phyloP scores from a whole-genome alignment of 2,329 filamentous ascomycete genomes.

The Raffaelea ambrosiae region DNA sequence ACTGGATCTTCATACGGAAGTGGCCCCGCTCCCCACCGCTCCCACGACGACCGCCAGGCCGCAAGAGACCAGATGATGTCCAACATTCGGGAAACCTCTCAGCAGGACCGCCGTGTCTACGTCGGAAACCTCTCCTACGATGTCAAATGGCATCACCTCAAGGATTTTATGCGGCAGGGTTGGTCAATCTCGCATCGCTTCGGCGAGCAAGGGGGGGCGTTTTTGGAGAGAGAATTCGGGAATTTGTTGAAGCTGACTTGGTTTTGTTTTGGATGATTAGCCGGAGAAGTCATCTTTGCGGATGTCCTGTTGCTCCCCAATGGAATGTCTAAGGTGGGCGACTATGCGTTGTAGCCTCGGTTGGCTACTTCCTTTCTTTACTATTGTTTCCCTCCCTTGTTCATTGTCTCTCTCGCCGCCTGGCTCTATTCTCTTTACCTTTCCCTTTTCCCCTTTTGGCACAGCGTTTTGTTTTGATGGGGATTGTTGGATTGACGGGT shows the following conservation, averaged over 20 bases:
- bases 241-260: not conserved
- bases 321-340: conserved; percentile 99
- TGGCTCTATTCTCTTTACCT: conserved; percentile 4
- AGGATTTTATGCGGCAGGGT: conserved; percentile 99
- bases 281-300: conserved; percentile 98
- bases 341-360: conserved; percentile 72
- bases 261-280: conserved; percentile 37
- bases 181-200: conserved; percentile 29
- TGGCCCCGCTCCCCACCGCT: conserved; percentile 57
- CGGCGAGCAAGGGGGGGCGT: not conserved
- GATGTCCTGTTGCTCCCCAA: conserved; percentile 99
- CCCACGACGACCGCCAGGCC: conserved; percentile 72
- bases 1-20: conserved; percentile 47
- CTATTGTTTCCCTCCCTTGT: not conserved
- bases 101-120: conserved; percentile 98
- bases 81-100: conserved; percentile 85
- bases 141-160: conserved; percentile 99
- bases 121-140: conserved; percentile 98
- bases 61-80: conserved; percentile 96
- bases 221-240: not conserved
- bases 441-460: conserved; percentile 52
- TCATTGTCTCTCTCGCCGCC: not conserved
- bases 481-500: conserved; percentile 98
- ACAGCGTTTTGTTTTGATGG: conserved; percentile 53
- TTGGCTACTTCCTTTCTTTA: conserved; percentile 59